Evolutionary conservation across 176 grass and related monocot genomes (phyloP), one percentile per base, ranked within the genome.

Genomic region (Sorghum bicolor): DNA sequence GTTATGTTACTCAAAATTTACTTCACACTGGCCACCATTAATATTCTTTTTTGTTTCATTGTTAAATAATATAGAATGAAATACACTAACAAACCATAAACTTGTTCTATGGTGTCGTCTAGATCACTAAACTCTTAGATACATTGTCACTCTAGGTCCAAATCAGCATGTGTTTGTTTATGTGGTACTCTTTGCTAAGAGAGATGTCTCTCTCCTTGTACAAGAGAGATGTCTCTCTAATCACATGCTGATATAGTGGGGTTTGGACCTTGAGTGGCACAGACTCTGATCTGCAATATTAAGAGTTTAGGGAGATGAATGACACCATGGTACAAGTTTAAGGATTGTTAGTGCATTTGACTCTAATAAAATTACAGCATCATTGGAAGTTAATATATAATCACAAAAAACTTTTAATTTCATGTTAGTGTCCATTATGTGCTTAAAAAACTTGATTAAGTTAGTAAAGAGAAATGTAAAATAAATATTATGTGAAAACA

Each of bases 381-480:
- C 39, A 64, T 32, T 79, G 6, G 3, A 60, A 11, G n/a, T 68
- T 28, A 29, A 33, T 28, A 33, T 79, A 29, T 79, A 29, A 70
- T n/a, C n/a, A n/a, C n/a, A n/a, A n/a, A n/a, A 20, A 61, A 63
- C 5, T 72, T 10, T 8, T 67, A 84, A 39, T 11, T 50, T 24
- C 10, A 43, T 50, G 29, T 39, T 30, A 20, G 33, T 82, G 33
- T 67, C 5, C 44, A 40, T 38, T 25, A 67, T 57, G 41, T 39
- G 1, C 50, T 53, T 36, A 86, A 50, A 11, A 66, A 41, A 50
- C 26, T 74, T 28, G 63, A 66, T 8, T 32, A 74, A 31, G 41
- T n/a, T 65, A 30, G 10, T 39, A 75, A 75, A 87, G 45, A 29
- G 36, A 83, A 50, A 31, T 65, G 66, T 16, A n/a, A 83, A 77